Evolutionary conservation across 106 monocot genomes (phyloP).

Genomic region (Platanthera guangdongensis): DNA sequence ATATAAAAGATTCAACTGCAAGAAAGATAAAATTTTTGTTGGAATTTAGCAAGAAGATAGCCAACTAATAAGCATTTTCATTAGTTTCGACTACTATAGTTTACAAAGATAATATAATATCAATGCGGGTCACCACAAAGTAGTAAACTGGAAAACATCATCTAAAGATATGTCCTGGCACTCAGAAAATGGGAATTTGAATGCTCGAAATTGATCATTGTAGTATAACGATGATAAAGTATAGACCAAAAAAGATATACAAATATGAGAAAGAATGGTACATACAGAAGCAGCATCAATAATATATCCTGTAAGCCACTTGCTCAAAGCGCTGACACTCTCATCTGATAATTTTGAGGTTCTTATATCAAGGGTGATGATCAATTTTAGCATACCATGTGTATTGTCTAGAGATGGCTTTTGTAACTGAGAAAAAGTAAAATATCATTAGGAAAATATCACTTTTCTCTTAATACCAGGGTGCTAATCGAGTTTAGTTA

Average conservation of each 20-base stretch:
- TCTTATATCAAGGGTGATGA: constrained; percentile 37
- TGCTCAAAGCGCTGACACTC: constrained; percentile 22
- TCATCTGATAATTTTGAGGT: constrained; percentile 30
- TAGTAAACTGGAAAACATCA: neutral
- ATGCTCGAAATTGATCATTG: neutral
- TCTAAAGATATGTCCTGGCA: neutral
- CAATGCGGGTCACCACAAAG: neutral
- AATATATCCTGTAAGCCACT: constrained; percentile 34
- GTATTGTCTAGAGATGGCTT: constrained; percentile 49
- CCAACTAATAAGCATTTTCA: neutral
- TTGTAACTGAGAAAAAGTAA: constrained; percentile 25
- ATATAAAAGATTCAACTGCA: neutral
- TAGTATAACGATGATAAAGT: neutral
- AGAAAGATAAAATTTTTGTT: neutral
- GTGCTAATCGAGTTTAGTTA: neutral
- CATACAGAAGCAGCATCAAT: constrained; percentile 59
- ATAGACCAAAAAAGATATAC: neutral
- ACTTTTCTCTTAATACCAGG: no score
- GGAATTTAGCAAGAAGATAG: neutral
- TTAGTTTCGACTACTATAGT: neutral
- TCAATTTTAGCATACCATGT: constrained; percentile 44
- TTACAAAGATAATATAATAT: neutral
- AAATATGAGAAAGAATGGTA: constrained; percentile 1
- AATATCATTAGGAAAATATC: neutral
- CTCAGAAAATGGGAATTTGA: neutral